Base-by-base conservation (phyloP, 2,329 filamentous ascomycete species). In the Canariomyces notabilis region DNA sequence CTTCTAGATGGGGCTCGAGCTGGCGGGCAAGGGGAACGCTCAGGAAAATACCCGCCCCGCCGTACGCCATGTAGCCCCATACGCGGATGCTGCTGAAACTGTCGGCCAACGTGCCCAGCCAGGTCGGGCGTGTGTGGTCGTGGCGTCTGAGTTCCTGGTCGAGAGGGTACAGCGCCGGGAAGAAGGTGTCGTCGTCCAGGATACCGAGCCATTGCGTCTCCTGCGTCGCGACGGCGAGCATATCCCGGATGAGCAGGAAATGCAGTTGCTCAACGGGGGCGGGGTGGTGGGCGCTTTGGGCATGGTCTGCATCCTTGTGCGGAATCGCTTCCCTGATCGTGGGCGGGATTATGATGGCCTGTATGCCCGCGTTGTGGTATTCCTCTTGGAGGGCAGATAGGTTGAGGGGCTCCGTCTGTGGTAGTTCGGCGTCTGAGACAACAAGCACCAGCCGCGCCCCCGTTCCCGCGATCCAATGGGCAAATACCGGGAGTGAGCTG, bases 161-260 rank as follows among this genome's bases (percentile, higher is more conserved):
- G 14, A 83, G 64, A 0, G 68, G 67, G 42, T 72, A 61, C 36
- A 82, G 69, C 2, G 74, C 77, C 2, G 75, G 71, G 59, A 82
- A 82, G 60, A 83, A 82, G 1, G 79, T 83, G 55, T 83, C 79
- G 56, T 83, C 79, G 57, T 83, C 79, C 31, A 82, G 70, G 39
- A 82, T 66, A 37, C 71, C 73, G 12, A 73, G 69, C 79, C 79
- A 83, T 23, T 67, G 64, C 0, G 76, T 79, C 12, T 67, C 56
- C 0, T 69, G 60, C 8, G 64, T 68, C 23, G 66, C 60, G 40
- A 71, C 64, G 19, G 67, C 58, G 19, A 76, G 61, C 49, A 82
- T 68, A 31, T 75, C 67, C 21, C 70, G 65, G 7, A 82, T 61
- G 11, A 82, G 67, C 11, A 75, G 69, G 57, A 82, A 81, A 57